These are phyloP conservation scores for Viola pubescens DNA, from an alignment of 441 rosid species.

Conservation along the genomic window DNA sequence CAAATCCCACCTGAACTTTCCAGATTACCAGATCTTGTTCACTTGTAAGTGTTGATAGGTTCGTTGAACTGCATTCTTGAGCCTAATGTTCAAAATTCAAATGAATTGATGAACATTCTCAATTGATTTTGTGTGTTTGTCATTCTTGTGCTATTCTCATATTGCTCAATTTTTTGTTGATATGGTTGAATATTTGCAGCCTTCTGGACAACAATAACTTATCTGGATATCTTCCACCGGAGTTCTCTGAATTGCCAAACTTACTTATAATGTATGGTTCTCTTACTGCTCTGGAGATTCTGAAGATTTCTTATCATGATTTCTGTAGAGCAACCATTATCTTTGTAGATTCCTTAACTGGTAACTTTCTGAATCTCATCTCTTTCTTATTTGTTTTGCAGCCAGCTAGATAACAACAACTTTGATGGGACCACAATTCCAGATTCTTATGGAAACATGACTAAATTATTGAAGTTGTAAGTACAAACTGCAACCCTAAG, in stretches of 20 bases:
- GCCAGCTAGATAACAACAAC: constrained; percentile 90
- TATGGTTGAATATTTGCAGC: constrained; percentile 37
- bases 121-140: constrained; percentile 5
- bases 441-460: constrained; percentile 57
- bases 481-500: constrained; percentile 23
- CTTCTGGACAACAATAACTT: constrained; percentile 90
- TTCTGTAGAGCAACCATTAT: background rate
- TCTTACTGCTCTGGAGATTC: constrained; percentile 16
- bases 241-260: constrained; percentile 57
- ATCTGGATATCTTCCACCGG: constrained; percentile 81
- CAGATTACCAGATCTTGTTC: constrained; percentile 68
- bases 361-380: background rate
- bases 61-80: constrained; percentile 15
- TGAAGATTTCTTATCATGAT: background rate
- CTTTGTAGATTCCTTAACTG: background rate
- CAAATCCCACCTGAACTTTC: constrained; percentile 83
- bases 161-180: constrained; percentile 11
- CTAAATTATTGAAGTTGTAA: constrained; percentile 85
- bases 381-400: constrained; percentile 25
- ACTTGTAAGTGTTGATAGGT: constrained; percentile 60
- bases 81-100: too few relatives aligned
- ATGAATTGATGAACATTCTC: background rate
- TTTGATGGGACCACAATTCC: constrained; percentile 75
- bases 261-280: constrained; percentile 69
- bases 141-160: constrained; percentile 2